Evolutionary conservation across 768 basidiomycete species (phyloP).

Genomic region (Amanita inopinata): DNA sequence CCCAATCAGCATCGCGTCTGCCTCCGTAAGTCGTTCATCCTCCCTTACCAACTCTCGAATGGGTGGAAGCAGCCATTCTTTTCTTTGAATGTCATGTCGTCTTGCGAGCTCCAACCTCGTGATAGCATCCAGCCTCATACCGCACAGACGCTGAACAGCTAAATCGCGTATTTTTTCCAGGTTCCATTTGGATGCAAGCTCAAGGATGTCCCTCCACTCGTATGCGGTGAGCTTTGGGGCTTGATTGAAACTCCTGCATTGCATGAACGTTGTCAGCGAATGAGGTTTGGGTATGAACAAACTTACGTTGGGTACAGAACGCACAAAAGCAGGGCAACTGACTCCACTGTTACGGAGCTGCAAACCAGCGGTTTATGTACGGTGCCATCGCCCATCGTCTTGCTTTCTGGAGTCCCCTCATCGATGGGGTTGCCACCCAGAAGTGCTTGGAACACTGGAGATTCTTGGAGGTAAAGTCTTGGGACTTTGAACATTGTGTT

Average conservation of each 20-base stretch:
- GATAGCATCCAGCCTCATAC: conserved; percentile 12
- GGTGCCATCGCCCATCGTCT: no score
- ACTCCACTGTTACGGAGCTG: no score
- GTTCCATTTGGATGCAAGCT: conserved; percentile 12
- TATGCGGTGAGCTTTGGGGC: neutral
- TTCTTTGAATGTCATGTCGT: conserved; percentile 17
- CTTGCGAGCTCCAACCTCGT: conserved; percentile 22
- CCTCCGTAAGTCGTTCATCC: conserved; percentile 14
- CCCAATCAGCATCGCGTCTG: conserved; percentile 22
- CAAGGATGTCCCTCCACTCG: conserved; percentile 11
- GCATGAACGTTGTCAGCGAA: neutral
- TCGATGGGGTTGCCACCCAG: no score
- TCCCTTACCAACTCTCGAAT: conserved; percentile 18
- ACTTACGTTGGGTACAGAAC: neutral
- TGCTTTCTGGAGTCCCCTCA: no score
- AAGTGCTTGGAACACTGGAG: neutral
- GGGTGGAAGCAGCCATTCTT: conserved; percentile 23
- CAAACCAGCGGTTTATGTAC: no score
- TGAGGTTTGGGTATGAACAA: neutral
- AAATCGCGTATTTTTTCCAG: conserved; percentile 16
- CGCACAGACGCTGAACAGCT: conserved; percentile 17
- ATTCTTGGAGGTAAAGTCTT: neutral
- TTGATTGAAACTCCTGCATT: neutral
- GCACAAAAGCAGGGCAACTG: neutral
- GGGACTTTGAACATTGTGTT: conserved; percentile 4